Percentiles rank a stretch among this genome's conserved stretches.
Evolutionary conservation across 2,329 filamentous ascomycete genomes (phyloP).

Genomic region (Lachnellula occidentalis): DNA sequence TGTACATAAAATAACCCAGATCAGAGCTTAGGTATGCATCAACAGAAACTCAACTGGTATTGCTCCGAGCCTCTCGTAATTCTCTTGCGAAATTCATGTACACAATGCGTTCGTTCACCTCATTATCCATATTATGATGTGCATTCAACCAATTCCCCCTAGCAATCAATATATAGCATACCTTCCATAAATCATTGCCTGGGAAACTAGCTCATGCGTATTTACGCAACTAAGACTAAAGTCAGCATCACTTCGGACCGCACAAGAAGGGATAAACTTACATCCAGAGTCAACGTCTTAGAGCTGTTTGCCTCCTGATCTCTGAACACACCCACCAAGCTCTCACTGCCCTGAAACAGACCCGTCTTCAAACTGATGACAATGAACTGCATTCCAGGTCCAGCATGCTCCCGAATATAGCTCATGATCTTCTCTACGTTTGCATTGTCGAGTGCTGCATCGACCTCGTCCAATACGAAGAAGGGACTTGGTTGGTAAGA

Average conservation of each 20-base stretch:
- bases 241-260: constrained; percentile 9
- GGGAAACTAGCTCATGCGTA: constrained; percentile 17
- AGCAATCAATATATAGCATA: constrained; percentile 3
- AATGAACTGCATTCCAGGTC: constrained; percentile 98
- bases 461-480: constrained; percentile 97
- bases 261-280: constrained; percentile 48
- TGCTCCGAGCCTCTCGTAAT: not conserved
- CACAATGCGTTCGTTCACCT: not conserved
- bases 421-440: constrained; percentile 96
- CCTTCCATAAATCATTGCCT: not conserved
- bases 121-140: not conserved
- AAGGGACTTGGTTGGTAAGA: constrained; percentile 93
- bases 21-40: not conserved
- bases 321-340: constrained; percentile 88
- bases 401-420: constrained; percentile 90
- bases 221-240: constrained; percentile 21
- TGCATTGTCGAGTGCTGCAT: constrained; percentile 95
- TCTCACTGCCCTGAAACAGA: constrained; percentile 94
- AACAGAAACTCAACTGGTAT: not conserved
- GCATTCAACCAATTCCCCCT: not conserved
- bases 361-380: constrained; percentile 96
- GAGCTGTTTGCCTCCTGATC: constrained; percentile 93
- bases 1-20: not conserved
- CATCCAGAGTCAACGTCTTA: constrained; percentile 87
- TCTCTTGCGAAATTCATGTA: not conserved